A percentile compares a stretch with the other conserved stretches of the same genome.
Evolutionary conservation across 257 asterid species (phyloP).

Genomic region (Verbascum thapsus): DNA sequence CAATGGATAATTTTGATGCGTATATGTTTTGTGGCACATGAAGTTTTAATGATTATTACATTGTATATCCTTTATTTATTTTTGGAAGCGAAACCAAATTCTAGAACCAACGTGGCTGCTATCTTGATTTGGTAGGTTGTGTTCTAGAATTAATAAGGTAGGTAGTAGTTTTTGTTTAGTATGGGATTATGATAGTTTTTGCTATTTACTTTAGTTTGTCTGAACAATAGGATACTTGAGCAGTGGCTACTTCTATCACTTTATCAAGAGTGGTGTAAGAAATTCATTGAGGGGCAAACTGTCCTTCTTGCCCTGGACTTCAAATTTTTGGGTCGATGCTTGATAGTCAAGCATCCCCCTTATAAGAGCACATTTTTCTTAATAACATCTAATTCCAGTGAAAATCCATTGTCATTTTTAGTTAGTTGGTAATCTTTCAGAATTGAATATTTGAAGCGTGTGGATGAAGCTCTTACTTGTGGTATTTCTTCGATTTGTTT

Average conservation of each 20-base stretch:
- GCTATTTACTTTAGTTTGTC: background rate
- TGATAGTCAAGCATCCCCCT: conserved; percentile 1
- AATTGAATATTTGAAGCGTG: background rate
- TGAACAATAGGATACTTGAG: background rate
- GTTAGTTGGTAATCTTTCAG: background rate
- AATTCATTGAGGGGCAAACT: conserved; percentile 4
- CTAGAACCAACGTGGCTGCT: background rate
- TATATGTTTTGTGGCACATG: background rate
- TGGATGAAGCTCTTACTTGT: conserved; percentile 5
- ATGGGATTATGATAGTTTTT: background rate
- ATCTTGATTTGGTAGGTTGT: background rate
- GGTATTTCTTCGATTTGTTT: background rate
- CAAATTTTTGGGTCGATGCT: background rate
- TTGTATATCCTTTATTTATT: too few relatives aligned
- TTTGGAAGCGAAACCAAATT: background rate
- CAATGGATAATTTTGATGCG: background rate
- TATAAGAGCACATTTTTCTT: background rate
- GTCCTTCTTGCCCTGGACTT: conserved; percentile 10
- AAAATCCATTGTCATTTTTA: too few relatives aligned
- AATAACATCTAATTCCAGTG: background rate
- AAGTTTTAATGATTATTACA: too few relatives aligned
- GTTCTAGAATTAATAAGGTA: background rate
- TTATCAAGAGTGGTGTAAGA: background rate
- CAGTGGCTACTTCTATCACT: conserved; percentile 11
- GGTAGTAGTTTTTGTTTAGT: background rate